These are phyloP conservation scores for Recurvomyces mirabilis DNA, from an alignment of 495 filamentous ascomycete species.

Conservation along the genomic window DNA sequence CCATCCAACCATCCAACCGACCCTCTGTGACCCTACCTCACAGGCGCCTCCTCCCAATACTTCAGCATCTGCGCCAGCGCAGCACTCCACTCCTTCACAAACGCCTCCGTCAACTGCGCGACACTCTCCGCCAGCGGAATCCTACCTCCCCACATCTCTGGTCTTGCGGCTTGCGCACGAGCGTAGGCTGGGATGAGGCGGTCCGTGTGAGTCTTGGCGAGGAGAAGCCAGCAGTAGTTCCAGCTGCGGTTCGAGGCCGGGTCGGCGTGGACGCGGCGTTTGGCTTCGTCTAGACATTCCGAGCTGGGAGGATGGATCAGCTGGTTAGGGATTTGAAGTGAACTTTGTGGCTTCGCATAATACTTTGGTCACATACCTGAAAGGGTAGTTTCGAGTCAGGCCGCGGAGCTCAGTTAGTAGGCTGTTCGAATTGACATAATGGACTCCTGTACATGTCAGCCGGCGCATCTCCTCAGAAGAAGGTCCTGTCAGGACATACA, in stretches of 20 bases:
- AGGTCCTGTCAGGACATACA: conserved; percentile 32
- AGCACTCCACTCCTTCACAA: conserved; percentile 55
- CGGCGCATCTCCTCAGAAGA: not conserved
- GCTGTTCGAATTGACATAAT: conserved; percentile 65
- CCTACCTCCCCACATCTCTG: conserved; percentile 62
- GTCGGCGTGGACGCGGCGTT: conserved; percentile 52
- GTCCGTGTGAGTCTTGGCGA: conserved; percentile 57
- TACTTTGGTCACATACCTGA: conserved; percentile 33
- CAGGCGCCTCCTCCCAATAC: conserved; percentile 54
- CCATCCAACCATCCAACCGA: too few relatives aligned
- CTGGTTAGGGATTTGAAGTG: not conserved
- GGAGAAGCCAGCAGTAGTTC: conserved; percentile 67
- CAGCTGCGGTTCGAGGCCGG: conserved; percentile 56
- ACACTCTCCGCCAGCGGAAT: conserved; percentile 44
- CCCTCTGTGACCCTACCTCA: conserved; percentile 1
- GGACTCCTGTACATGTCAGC: conserved; percentile 32
- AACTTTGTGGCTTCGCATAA: too few relatives aligned
- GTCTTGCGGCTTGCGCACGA: conserved; percentile 44
- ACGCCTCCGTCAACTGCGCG: conserved; percentile 49
- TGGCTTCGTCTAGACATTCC: conserved; percentile 56
- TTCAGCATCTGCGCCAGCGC: conserved; percentile 55
- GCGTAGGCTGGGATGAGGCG: conserved; percentile 51
- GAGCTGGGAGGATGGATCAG: conserved; percentile 36
- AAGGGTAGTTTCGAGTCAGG: conserved; percentile 59
- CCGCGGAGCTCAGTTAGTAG: conserved; percentile 61